Base-by-base conservation (phyloP, 495 filamentous ascomycete species). In the Daldinia concentrica region DNA sequence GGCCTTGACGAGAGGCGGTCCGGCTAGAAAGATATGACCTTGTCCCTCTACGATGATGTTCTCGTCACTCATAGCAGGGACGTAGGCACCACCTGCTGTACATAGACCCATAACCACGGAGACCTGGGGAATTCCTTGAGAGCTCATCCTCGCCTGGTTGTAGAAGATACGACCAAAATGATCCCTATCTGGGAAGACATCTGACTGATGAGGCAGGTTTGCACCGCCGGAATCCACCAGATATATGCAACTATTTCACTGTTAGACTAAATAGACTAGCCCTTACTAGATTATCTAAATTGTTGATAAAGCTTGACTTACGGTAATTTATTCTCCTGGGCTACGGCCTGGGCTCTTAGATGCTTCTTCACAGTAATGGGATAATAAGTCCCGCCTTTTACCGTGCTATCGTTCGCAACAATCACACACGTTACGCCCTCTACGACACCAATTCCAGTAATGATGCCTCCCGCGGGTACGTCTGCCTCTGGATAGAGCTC, bases 281-380 rank as follows among this genome's bases (percentile, higher is more conserved):
- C n/a, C 17, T 29, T 52, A 37, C 58, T 14, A 58, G 26, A 43
- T 26, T n/a, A 1, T 34, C 6, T 29, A 22, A 6, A 5, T 9
- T 32, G 1, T 26, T 66, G 3, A 14, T 1, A 19, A 41, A 52
- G 17, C 27, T 34, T 11, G 22, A 80, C 84, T 73, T 74, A 88
- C 85, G 86, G 86, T 9, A 82, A 76, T 64, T 88, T 89, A 76
- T 98, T 99, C 79, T 98, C 92, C 68, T 92, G 87, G 2, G 95
- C 95, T 62, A 98, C 91, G 26, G 89, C 90, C 79, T 99, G 95
- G 24, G 95, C 95, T 62, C 95, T 89, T 14, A 98, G 84, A 81
- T 98, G 96, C 82, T 99, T 99, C 83, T 97, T 97, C 34, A 99
- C 94, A 1, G 95, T 99, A 58, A 99, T 94, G 0, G 95, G 95